Base-by-base conservation (phyloP, 2,329 filamentous ascomycete genomes). In the Ceratocystis alfenasii region DNA sequence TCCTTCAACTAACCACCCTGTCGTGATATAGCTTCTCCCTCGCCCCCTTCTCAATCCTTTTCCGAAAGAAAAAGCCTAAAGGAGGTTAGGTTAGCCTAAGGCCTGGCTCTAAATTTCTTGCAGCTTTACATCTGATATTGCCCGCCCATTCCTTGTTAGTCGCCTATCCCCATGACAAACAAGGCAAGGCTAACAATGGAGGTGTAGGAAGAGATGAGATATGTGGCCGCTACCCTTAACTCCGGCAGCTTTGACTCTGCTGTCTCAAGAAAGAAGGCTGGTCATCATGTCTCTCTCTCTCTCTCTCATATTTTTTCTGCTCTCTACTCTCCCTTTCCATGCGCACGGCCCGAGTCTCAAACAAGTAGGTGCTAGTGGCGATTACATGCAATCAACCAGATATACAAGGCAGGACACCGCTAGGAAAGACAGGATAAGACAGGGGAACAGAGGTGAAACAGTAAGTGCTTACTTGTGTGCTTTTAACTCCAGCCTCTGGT, bases 291-390 rank as follows among this genome's bases (percentile, higher is more conserved):
- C 10, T 45, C 44, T 45, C 44, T 46, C 44, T 45, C 44, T 46
- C 45, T 46, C 15, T 46, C 45, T 46, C 45, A 12, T 46, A 2
- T 17, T 48, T 48, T 3, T 48, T 6, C 45, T 17, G 15, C 45
- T 46, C 44, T 46, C 44, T 15, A 5, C 44, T 46, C 44, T 53
- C 10, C 48, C 8, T 55, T 12, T 28, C 53, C 28, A 30, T 33
- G n/a, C n/a, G 53, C 53, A 59, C 53, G 28, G 53, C 15, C 53
- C 53, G 28, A 59, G 25, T 59, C 53, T 59, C 53, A 33, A 30
- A 30, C 25, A 17, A 7, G 25, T 57, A 6, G 10, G 22, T 50
- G 7, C 7, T 53, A 10, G 46, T 50, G 17, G 17, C 25, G 20
- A 53, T 53, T 53, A 25, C 48, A 53, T 28, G 20, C 48, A 53